Conservation (phyloP, 306 rosid species). For the Rosa multiflora region DNA sequence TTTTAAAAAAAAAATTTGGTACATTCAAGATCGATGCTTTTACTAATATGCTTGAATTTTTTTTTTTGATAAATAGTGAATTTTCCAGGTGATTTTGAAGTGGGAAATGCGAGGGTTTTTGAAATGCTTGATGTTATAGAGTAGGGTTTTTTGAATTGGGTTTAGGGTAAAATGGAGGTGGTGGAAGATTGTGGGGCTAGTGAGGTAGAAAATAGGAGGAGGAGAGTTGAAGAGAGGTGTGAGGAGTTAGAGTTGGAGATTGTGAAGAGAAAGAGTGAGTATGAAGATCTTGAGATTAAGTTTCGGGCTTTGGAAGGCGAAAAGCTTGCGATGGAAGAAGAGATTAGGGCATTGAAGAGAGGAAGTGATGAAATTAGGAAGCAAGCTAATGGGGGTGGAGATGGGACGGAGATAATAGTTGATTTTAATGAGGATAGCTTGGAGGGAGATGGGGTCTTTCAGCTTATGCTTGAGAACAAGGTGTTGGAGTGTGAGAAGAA, state of each 20-base stretch:
- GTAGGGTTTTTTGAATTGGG: neutral
- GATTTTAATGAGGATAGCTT: constrained; percentile 31
- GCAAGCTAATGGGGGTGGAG: neutral
- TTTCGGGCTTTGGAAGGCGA: constrained; percentile 37
- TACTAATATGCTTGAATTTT: neutral
- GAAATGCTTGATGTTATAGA: neutral
- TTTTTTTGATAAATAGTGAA: neutral
- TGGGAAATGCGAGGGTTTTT: neutral
- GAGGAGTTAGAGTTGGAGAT: constrained; percentile 46
- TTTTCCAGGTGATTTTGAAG: neutral
- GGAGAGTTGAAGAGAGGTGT: constrained; percentile 42
- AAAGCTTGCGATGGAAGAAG: constrained; percentile 34
- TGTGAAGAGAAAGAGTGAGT: constrained; percentile 31
- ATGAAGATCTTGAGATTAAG: constrained; percentile 44
- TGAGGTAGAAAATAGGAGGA: constrained; percentile 35
- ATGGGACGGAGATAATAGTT: constrained; percentile 15
- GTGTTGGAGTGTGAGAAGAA: constrained; percentile 59
- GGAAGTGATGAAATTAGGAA: constrained; percentile 25
- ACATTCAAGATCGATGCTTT: neutral
- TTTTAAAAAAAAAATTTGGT: no score
- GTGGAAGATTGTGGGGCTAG: constrained; percentile 32
- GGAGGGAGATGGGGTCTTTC: constrained; percentile 34
- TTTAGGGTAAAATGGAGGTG: constrained; percentile 14
- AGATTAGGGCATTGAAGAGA: constrained; percentile 34
- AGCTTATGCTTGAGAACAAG: constrained; percentile 45